phyloP scores from a whole-genome alignment of 805 yeast species.

The Cyberlindnera mrakii region DNA sequence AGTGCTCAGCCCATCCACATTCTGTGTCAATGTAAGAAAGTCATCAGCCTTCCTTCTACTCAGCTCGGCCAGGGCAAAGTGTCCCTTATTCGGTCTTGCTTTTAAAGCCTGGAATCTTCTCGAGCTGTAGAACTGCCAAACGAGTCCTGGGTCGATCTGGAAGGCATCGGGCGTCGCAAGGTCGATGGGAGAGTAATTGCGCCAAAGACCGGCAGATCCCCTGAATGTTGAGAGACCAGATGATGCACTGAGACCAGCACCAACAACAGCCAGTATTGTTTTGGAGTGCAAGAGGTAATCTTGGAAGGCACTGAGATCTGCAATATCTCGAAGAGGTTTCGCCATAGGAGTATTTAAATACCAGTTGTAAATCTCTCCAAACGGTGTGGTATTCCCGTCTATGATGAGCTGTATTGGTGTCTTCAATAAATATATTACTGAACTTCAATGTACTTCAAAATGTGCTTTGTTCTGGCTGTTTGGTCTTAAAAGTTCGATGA shows the following conservation, averaged over 20 bases:
- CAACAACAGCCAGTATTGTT: constrained; percentile 59
- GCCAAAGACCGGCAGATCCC: constrained; percentile 73
- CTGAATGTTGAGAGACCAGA: constrained; percentile 75
- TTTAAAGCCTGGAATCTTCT: constrained; percentile 57
- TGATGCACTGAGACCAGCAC: constrained; percentile 77
- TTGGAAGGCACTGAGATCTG: constrained; percentile 35
- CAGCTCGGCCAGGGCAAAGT: constrained; percentile 59
- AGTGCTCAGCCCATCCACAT: constrained; percentile 69
- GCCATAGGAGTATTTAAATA: neutral
- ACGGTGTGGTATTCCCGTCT: too few relatives aligned
- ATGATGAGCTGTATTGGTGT: too few relatives aligned
- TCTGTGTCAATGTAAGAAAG: constrained; percentile 72
- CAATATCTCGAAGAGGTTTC: neutral
- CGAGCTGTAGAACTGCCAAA: constrained; percentile 83
- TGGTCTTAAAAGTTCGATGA: neutral
- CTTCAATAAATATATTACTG: too few relatives aligned
- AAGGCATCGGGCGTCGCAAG: constrained; percentile 92
- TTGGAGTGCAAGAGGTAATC: constrained; percentile 38
- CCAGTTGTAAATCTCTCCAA: too few relatives aligned
- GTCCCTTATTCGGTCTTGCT: constrained; percentile 73
- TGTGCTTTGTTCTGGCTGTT: neutral
- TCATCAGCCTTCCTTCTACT: constrained; percentile 34
- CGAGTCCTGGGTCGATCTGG: constrained; percentile 73
- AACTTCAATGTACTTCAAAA: too few relatives aligned
- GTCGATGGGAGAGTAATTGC: constrained; percentile 70